Conservation (phyloP, 345 rosid genomes). For the Lumnitzera racemosa region DNA sequence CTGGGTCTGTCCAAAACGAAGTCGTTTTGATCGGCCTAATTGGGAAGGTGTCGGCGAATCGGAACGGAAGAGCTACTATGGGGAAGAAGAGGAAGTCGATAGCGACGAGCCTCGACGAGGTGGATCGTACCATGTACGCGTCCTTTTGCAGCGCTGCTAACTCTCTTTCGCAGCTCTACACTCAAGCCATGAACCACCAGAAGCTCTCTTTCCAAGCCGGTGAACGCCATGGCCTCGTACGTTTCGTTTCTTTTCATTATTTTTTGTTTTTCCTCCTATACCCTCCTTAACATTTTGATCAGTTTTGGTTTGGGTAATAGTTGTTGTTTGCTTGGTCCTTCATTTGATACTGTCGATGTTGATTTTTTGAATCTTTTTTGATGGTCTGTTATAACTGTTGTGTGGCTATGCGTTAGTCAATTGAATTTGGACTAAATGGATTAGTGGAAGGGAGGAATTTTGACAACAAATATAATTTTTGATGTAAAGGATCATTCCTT, state of each 20-base stretch:
- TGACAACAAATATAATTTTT: not conserved
- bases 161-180: slow-evolving; percentile 80
- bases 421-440: not conserved
- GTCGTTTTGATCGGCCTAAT: not conserved
- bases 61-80: slow-evolving; percentile 24
- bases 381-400: not conserved
- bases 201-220: slow-evolving; percentile 68
- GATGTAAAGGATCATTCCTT: not conserved
- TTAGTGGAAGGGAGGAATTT: not conserved
- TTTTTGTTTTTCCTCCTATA: not conserved
- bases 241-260: not conserved
- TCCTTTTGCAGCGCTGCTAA: slow-evolving; percentile 88
- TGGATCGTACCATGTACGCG: slow-evolving; percentile 90
- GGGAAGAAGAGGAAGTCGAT: slow-evolving; percentile 91
- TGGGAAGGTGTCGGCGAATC: not conserved
- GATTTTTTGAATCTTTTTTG: not conserved
- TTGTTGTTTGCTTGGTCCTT: not conserved
- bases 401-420: not conserved
- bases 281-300: not conserved
- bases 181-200: slow-evolving; percentile 76
- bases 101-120: slow-evolving; percentile 86
- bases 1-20: no score
- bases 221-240: slow-evolving; percentile 63
- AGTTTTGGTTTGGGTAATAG: no score
- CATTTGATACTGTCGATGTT: not conserved